Conservation (phyloP, 179 eudicot species). For the Corrigiola litoralis region DNA sequence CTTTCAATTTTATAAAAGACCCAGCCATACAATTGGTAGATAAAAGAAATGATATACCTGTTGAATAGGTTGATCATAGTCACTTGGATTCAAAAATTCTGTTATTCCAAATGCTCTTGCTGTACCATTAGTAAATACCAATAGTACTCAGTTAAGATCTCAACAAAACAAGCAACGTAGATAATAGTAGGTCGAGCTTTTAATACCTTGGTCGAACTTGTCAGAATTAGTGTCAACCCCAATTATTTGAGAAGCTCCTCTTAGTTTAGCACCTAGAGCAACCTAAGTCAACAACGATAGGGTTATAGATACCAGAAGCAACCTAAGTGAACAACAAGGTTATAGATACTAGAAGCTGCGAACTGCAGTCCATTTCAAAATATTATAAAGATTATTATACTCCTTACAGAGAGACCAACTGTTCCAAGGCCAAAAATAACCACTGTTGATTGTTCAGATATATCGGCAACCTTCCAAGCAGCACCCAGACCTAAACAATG, state of each 20-base stretch:
- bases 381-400: background rate
- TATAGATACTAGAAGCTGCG: background rate
- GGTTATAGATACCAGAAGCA: background rate
- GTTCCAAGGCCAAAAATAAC: constrained; percentile 94
- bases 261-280: constrained; percentile 75
- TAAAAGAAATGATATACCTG: constrained; percentile 42
- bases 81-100: constrained; percentile 72
- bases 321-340: constrained; percentile 44
- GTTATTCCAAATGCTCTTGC: constrained; percentile 82
- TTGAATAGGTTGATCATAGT: constrained; percentile 62
- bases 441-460: constrained; percentile 64
- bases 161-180: background rate
- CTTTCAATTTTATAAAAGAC: too few relatives aligned
- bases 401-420: constrained; percentile 91
- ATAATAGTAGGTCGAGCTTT: background rate
- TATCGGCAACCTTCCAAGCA: constrained; percentile 91
- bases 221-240: constrained; percentile 81
- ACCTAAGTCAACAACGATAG: constrained; percentile 48
- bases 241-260: constrained; percentile 81
- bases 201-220: constrained; percentile 63
- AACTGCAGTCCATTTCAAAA: background rate
- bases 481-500: constrained; percentile 71
- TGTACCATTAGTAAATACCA: constrained; percentile 34
- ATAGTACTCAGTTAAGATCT: background rate
- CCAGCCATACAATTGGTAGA: too few relatives aligned